Conservation (phyloP, 2,329 filamentous ascomycete species). For the Diaporthe longicolla region DNA sequence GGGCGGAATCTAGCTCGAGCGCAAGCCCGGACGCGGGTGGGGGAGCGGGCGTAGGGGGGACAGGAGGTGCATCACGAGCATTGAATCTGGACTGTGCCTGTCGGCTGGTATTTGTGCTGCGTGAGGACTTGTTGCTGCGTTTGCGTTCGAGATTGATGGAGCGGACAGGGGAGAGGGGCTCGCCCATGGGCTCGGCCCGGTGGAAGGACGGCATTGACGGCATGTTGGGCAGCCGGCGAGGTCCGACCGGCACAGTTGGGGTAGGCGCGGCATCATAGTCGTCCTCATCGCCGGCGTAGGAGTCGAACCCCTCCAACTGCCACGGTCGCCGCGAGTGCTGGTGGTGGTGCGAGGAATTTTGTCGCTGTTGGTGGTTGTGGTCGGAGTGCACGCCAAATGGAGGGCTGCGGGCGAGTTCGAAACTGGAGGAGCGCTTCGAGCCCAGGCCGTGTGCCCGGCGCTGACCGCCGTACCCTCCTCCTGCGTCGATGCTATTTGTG, state of each 20-base stretch:
- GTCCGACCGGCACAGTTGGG: conserved; percentile 85
- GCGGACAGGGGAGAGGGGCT: conserved; percentile 53
- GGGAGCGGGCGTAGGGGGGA: conserved; percentile 47
- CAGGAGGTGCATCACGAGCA: conserved; percentile 47
- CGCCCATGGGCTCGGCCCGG: conserved; percentile 54
- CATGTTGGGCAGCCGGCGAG: conserved; percentile 64
- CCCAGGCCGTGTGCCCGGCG: conserved; percentile 68
- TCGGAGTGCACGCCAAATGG: conserved; percentile 50
- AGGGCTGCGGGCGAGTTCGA: conserved; percentile 74
- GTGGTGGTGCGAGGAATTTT: conserved; percentile 39
- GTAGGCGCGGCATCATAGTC: conserved; percentile 88
- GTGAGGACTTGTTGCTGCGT: conserved; percentile 71
- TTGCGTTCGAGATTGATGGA: conserved; percentile 61
- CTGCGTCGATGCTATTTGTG: conserved; percentile 74
- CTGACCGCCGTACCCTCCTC: conserved; percentile 68
- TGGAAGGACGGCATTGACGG: conserved; percentile 56
- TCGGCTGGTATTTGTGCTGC: conserved; percentile 59
- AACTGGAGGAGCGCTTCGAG: conserved; percentile 74
- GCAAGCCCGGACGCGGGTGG: conserved; percentile 47
- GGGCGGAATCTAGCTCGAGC: conserved; percentile 66
- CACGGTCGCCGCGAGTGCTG: conserved; percentile 52
- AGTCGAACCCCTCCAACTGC: conserved; percentile 65
- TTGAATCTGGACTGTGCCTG: conserved; percentile 50
- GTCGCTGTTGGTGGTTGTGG: conserved; percentile 44
- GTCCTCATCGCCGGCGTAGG: conserved; percentile 67